These are phyloP conservation scores for Lumnitzera racemosa DNA, from an alignment of 345 rosid genomes.

Conservation along the genomic window DNA sequence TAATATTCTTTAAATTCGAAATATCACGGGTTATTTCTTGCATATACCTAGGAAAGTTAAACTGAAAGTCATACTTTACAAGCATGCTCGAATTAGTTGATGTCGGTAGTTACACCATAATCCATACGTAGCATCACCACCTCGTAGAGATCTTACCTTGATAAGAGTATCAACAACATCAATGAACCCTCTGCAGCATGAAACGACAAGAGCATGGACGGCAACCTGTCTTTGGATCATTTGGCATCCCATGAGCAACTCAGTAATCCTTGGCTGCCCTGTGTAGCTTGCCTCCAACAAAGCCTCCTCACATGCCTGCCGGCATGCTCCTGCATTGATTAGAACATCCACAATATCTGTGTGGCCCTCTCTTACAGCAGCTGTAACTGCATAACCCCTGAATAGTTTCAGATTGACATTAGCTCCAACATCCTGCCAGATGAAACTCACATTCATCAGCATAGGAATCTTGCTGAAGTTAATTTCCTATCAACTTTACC, in stretches of 20 bases:
- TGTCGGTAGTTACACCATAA: background rate
- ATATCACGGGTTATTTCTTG: too few species aligned
- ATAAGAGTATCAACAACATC: conserved; percentile 41
- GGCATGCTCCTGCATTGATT: conserved; percentile 42
- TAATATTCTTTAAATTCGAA: too few species aligned
- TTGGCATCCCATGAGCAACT: conserved; percentile 38
- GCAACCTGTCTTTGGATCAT: conserved; percentile 46
- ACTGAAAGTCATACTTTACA: too few species aligned
- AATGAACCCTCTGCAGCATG: conserved; percentile 50
- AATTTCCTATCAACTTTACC: too few species aligned
- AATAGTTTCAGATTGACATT: conserved; percentile 50
- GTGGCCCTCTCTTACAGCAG: conserved; percentile 50
- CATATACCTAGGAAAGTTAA: too few species aligned
- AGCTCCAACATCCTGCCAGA: conserved; percentile 47
- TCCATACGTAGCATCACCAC: background rate
- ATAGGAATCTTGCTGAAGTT: background rate
- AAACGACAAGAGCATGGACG: conserved; percentile 47
- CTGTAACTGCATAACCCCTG: conserved; percentile 54
- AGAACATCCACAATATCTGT: conserved; percentile 36
- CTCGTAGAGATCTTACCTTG: conserved; percentile 20
- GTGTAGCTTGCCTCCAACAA: conserved; percentile 52
- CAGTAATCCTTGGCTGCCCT: conserved; percentile 32
- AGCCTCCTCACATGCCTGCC: conserved; percentile 59
- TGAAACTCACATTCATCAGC: background rate
- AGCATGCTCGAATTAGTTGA: too few species aligned